These are phyloP conservation scores for Olyra latifolia DNA, from an alignment of 176 grass and related monocot genomes.

Conservation along the genomic window DNA sequence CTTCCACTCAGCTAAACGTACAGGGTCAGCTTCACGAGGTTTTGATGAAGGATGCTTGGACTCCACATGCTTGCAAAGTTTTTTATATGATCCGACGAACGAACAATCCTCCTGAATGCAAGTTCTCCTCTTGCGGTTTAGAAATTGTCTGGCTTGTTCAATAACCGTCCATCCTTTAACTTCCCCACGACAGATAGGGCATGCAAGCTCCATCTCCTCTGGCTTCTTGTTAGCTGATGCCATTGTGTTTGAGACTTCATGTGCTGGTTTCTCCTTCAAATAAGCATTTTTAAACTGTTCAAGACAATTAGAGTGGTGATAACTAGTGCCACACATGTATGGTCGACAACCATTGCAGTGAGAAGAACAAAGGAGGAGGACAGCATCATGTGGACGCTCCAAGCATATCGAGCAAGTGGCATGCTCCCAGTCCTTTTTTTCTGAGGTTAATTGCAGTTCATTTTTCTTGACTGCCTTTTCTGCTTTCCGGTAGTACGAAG, in stretches of 20 bases:
- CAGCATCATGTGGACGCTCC: slow-evolving; percentile 81
- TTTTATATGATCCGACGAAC: slow-evolving; percentile 65
- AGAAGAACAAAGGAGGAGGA: slow-evolving; percentile 86
- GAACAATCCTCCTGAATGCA: slow-evolving; percentile 68
- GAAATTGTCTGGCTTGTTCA: slow-evolving; percentile 55
- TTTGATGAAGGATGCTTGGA: slow-evolving; percentile 56
- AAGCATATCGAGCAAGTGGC: slow-evolving; percentile 83
- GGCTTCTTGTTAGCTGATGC: slow-evolving; percentile 34
- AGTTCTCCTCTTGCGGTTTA: slow-evolving; percentile 71
- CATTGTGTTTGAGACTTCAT: neutral
- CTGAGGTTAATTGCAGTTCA: slow-evolving; percentile 31
- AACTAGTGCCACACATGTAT: slow-evolving; percentile 85
- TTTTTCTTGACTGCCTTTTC: slow-evolving; percentile 43
- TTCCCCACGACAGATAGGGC: slow-evolving; percentile 76
- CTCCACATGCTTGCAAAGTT: slow-evolving; percentile 65
- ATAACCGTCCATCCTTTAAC: slow-evolving; percentile 89
- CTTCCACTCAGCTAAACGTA: slow-evolving; percentile 59
- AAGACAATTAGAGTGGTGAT: slow-evolving; percentile 82
- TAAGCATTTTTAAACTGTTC: slow-evolving; percentile 77
- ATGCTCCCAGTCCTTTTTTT: slow-evolving; percentile 71
- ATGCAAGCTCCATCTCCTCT: slow-evolving; percentile 54
- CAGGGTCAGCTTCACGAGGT: slow-evolving; percentile 57
- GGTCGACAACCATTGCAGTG: slow-evolving; percentile 81
- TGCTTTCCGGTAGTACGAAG: slow-evolving; percentile 27
- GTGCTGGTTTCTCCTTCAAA: slow-evolving; percentile 33